Evolutionary conservation across 2,329 filamentous ascomycete species (phyloP).

Genomic region (Tolypocladium amazonense): DNA sequence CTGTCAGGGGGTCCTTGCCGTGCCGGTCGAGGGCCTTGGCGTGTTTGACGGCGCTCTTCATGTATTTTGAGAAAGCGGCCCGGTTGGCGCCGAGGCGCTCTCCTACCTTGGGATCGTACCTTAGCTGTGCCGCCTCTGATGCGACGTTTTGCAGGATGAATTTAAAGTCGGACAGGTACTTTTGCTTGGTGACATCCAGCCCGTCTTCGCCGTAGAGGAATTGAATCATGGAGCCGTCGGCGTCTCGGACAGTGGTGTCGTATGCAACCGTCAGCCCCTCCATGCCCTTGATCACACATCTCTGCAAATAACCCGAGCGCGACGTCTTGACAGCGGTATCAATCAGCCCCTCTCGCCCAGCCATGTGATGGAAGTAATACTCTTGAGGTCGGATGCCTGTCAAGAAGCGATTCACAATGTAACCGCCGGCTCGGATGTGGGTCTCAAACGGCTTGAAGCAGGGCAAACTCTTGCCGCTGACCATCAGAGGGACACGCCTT

Average conservation of each 20-base stretch:
- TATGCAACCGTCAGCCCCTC: conserved; percentile 89
- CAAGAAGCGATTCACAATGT: conserved; percentile 92
- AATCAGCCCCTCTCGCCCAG: conserved; percentile 93
- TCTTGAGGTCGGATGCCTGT: conserved; percentile 95
- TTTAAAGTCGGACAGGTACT: conserved; percentile 79
- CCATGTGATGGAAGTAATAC: conserved; percentile 99
- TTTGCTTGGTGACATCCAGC: conserved; percentile 87
- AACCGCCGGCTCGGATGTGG: conserved; percentile 79
- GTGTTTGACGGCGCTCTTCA: conserved; percentile 73
- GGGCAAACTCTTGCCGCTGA: conserved; percentile 90
- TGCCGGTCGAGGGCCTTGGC: conserved; percentile 45
- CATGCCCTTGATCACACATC: conserved; percentile 98
- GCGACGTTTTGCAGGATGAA: conserved; percentile 81
- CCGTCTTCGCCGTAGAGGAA: conserved; percentile 97
- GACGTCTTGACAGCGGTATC: conserved; percentile 99
- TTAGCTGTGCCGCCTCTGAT: conserved; percentile 68
- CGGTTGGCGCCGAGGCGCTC: conserved; percentile 38
- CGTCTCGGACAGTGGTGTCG: conserved; percentile 86
- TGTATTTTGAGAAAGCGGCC: conserved; percentile 58
- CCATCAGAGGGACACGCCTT: conserved; percentile 90
- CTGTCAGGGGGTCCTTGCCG: conserved; percentile 64
- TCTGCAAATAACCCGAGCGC: conserved; percentile 88
- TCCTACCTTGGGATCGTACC: conserved; percentile 44
- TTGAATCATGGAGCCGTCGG: conserved; percentile 86
- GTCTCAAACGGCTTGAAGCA: conserved; percentile 92